phyloP scores from a whole-genome alignment of 2,329 filamentous ascomycete genomes.

The Colletotrichum sublineola region DNA sequence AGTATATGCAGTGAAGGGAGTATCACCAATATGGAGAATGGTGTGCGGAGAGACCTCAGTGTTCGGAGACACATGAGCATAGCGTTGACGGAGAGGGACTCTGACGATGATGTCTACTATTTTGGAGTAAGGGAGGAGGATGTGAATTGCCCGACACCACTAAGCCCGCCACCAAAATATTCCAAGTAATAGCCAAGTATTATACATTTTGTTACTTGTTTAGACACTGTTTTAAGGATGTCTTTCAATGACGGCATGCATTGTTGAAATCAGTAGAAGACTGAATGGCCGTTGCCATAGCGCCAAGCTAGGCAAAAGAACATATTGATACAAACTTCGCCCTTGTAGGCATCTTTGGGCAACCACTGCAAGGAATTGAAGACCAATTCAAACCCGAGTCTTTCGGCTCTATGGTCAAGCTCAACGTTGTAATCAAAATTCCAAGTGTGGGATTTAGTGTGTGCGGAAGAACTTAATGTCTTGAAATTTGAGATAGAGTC shows the following conservation, averaged over 20 bases:
- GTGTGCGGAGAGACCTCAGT: conserved; percentile 13
- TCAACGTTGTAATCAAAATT: conserved; percentile 23
- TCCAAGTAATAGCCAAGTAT: background rate
- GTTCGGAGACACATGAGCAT: conserved; percentile 26
- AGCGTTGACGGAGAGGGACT: conserved; percentile 34
- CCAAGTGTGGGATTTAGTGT: conserved; percentile 5
- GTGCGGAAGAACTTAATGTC: conserved; percentile 29
- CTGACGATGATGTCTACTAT: conserved; percentile 35
- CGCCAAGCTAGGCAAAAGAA: too few species aligned
- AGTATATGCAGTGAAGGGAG: conserved; percentile 20
- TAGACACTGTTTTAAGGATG: background rate
- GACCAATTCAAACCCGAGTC: conserved; percentile 14
- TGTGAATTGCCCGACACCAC: conserved; percentile 32
- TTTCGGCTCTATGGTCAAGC: conserved; percentile 18
- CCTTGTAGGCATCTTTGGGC: conserved; percentile 24
- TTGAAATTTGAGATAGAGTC: conserved; percentile 20
- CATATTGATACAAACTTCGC: background rate
- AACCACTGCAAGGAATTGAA: conserved; percentile 26
- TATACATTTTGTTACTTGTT: too few species aligned
- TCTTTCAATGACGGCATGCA: background rate
- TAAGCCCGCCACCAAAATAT: conserved; percentile 34
- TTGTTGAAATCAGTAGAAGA: too few species aligned
- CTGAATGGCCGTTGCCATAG: too few species aligned
- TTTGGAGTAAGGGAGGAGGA: conserved; percentile 30
- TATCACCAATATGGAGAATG: background rate